Evolutionary conservation across 202 grass and related monocot species (phyloP).

Genomic region (Saccharum hybrid): DNA sequence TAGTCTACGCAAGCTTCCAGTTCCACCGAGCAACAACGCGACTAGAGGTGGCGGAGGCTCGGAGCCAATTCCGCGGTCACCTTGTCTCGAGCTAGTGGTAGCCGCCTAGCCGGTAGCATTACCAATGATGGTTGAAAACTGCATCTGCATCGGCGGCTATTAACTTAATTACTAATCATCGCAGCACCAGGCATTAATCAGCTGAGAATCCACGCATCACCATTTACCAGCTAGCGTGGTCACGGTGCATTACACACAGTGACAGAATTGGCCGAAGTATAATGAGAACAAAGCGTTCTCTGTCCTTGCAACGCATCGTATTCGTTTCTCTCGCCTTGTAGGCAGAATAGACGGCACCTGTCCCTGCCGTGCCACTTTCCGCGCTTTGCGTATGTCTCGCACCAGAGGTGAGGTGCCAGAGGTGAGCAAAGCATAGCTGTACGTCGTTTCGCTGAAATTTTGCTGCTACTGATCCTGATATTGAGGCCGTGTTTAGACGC

Average conservation of each 20-base stretch:
- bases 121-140: neutral
- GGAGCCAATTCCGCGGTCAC: neutral
- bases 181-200: neutral
- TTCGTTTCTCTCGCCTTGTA: neutral
- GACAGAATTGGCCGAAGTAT: neutral
- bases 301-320: slow-evolving; percentile 15
- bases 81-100: neutral
- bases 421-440: too few relatives aligned
- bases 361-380: neutral
- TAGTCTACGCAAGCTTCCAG: neutral
- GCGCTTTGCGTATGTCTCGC: slow-evolving; percentile 15
- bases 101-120: neutral
- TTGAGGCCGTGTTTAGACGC: too few relatives aligned
- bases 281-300: neutral
- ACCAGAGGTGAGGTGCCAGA: too few relatives aligned
- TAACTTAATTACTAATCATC: neutral
- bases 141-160: neutral
- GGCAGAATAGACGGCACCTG: slow-evolving; percentile 4
- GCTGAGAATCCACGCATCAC: neutral
- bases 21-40: neutral
- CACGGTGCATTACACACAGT: neutral
- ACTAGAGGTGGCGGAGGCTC: neutral
- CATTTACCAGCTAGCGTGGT: neutral
- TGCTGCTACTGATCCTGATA: too few relatives aligned
- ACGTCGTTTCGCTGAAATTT: too few relatives aligned